Evolutionary conservation across 2,329 filamentous ascomycete species (phyloP).

Genomic region (Pyrenophora graminea): DNA sequence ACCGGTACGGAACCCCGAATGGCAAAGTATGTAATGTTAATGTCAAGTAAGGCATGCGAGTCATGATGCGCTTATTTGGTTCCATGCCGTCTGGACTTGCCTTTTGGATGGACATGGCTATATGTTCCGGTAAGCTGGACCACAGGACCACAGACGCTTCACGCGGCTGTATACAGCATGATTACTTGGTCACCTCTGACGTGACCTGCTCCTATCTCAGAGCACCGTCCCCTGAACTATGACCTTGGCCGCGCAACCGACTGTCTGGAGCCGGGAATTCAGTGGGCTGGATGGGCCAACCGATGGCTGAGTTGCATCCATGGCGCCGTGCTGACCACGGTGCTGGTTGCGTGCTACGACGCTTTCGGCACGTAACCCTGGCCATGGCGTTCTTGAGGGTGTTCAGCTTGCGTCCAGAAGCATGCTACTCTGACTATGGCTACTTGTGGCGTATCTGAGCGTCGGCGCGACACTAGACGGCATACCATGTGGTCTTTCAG

Average conservation of each 20-base stretch:
- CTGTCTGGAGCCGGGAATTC: constrained; percentile 35
- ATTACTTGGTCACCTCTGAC: constrained; percentile 24
- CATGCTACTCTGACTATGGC: neutral
- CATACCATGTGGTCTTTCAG: neutral
- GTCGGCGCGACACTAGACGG: constrained; percentile 1
- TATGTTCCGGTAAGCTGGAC: constrained; percentile 16
- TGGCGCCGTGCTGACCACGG: constrained; percentile 32
- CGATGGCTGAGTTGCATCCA: constrained; percentile 33
- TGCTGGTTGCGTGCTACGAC: constrained; percentile 34
- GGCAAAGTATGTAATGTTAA: neutral
- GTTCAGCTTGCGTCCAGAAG: constrained; percentile 1
- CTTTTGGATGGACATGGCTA: constrained; percentile 19
- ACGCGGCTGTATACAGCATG: constrained; percentile 16
- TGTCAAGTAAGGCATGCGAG: neutral
- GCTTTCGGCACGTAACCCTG: constrained; percentile 20
- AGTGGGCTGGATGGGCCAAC: constrained; percentile 31
- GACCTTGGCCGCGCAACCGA: constrained; percentile 30
- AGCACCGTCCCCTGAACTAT: constrained; percentile 9
- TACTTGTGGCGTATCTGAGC: neutral
- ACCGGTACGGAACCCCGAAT: too few relatives aligned
- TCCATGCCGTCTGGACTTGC: constrained; percentile 12
- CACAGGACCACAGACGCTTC: constrained; percentile 20
- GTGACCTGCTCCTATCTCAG: constrained; percentile 15
- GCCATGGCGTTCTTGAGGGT: constrained; percentile 9
- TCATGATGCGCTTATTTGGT: constrained; percentile 9